Evolutionary conservation across 148 eudicot genomes (phyloP), one percentile per base, ranked within the genome.

Genomic region (Fallopia convolvulus): DNA sequence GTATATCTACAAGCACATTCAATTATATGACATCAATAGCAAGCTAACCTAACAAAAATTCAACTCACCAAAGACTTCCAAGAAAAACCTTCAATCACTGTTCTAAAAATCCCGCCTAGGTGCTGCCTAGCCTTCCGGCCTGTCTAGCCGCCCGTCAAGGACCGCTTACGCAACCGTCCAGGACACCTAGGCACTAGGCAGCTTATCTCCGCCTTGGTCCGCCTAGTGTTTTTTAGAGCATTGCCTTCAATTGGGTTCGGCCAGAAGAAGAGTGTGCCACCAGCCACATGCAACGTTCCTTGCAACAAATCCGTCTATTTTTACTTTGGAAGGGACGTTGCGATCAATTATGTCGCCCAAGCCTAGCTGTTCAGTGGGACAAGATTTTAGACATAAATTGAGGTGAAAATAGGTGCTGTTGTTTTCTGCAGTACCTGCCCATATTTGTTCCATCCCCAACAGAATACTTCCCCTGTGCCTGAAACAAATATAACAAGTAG

Each of bases 371-470:
- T 56, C 11, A 75, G 58, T 1, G 63, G 10, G 48, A 73, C 26
- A 41, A 75, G 8, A 32, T 18, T 48, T 36, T 48, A 13, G 61
- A 20, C 26, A 55, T 55, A 55, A 20, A 55, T 18, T 20, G 8
- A 32, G 5, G 15, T 47, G 12, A 10, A 44, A 4, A 13, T 13
- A 52, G 6, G 7, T n/a, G 8, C 8, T 6, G 10, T 44, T 44
- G 47, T 44, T 44, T 44, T 6, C 47, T 44, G 47, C 47, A 55
- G 61, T 55, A 94, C 98, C 97, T 94, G 99, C 26, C 99, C 99
- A 81, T 94, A 94, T 80, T 94, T 94, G 91, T 94, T 94, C 99
- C 99, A 94, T 20, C 99, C 99, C 99, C 99, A 94, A 83, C 94
- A 86, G 83, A 90, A 94, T 33, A 87, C 85, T 81, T 90, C 88